phyloP scores from a whole-genome alignment of 768 basidiomycete genomes.

The Lentinula lateritia region DNA sequence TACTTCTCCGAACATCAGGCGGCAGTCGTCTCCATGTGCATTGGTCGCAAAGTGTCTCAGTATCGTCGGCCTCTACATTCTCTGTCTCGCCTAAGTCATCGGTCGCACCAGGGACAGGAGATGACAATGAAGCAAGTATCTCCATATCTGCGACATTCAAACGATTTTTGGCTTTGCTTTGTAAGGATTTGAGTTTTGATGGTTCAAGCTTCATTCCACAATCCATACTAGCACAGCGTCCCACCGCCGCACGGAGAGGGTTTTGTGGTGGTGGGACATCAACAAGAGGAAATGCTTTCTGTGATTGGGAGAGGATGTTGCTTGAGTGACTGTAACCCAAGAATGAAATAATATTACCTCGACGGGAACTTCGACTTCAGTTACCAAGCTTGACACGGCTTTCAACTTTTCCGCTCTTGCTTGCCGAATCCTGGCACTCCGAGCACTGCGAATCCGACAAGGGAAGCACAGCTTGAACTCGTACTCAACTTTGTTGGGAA shows the following conservation, averaged over 20 bases:
- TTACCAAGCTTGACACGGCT: not conserved
- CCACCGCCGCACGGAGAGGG: not conserved
- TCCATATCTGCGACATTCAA: not conserved
- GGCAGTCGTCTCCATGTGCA: not conserved
- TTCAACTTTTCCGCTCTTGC: not conserved
- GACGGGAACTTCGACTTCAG: not conserved
- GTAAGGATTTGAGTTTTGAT: not conserved
- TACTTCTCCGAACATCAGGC: not conserved
- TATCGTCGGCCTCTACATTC: not conserved
- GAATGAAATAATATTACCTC: not conserved
- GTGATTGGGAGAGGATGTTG: too few relatives aligned
- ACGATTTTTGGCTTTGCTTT: not conserved
- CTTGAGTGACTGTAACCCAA: not conserved
- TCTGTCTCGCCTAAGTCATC: too few relatives aligned
- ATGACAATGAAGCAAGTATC: not conserved
- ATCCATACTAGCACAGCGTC: not conserved
- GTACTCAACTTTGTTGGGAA: not conserved
- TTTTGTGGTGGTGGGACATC: not conserved
- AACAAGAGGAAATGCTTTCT: not conserved
- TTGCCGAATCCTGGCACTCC: not conserved
- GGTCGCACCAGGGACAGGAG: too few relatives aligned
- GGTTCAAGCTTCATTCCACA: conserved; percentile 1
- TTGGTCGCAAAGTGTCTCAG: not conserved
- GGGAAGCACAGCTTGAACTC: not conserved
- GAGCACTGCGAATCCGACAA: not conserved